Base-by-base conservation (phyloP, 2,329 filamentous ascomycete genomes). In the Hypoxylon sp. region DNA sequence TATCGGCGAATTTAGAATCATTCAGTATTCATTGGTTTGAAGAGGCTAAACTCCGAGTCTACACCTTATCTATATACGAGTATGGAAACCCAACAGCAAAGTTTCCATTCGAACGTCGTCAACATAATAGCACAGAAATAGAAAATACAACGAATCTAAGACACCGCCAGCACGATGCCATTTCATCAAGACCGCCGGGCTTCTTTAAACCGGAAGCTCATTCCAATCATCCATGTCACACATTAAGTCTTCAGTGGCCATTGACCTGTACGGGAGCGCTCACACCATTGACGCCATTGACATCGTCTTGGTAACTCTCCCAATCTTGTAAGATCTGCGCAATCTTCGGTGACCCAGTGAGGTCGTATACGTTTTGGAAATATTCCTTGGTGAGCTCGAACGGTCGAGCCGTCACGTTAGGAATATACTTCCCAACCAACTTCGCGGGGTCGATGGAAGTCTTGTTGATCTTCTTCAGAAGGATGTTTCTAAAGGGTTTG, bases 391-490 rank as follows among this genome's bases (percentile, higher is more conserved):
- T 97, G 72, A 99, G 86, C 80, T 94, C 93, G 79, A 99, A 99
- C 14, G 96, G 96, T 82, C 91, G 91, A 64, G 96, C 96, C 61
- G 96, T 99, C 73, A 99, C 97, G 82, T 99, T 99, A 74, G 96
- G 96, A 73, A 99, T 98, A 84, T 99, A 99, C 84, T 99, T 99
- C 77, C 96, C 96, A 73, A 99, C 88, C 77, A 99, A 84, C 87
- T 98, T 98, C 80, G 93, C 92, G 4, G 96, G 96, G 80, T 99
- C 96, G 80, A 99, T 98, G 59, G 93, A 97, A 23, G 94, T 98
- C 89, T 97, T 97, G 87, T 98, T 94, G 84, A 99, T 98, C 89
- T 99, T 99, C 92, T 98, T 99, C 75, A 98, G 91, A 79, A 99
- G 82, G 89, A 99, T 99, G 48, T 91, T 95, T 73, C 96, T 89